These are phyloP conservation scores for Boletus patriciae DNA, from an alignment of 768 basidiomycete genomes.

Conservation along the genomic window DNA sequence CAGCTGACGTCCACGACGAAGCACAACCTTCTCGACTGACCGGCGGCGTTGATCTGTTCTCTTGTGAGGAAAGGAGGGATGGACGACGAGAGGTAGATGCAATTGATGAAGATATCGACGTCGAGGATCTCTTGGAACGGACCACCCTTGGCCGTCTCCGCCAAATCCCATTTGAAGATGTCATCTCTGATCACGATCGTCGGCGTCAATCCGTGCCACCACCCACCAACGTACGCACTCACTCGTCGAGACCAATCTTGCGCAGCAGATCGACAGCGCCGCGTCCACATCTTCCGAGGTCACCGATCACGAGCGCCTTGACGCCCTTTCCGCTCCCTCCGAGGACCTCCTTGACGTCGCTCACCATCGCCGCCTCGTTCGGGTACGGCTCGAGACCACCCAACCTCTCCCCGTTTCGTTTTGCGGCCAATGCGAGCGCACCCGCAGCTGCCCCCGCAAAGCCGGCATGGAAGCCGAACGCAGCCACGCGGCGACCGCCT, in stretches of 20 bases:
- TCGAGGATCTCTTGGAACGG: conserved; percentile 95
- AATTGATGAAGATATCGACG: conserved; percentile 98
- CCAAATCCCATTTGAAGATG: conserved; percentile 97
- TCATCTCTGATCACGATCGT: conserved; percentile 59
- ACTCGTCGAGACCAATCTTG: conserved; percentile 96
- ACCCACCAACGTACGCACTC: conserved; percentile 42
- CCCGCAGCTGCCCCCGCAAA: conserved; percentile 97
- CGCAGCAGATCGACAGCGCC: conserved; percentile 95
- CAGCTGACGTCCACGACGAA: conserved; percentile 98
- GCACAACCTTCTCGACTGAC: conserved; percentile 61
- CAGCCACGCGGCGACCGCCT: conserved; percentile 86
- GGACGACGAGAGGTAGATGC: conserved; percentile 89
- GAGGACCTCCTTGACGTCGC: conserved; percentile 62
- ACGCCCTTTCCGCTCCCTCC: conserved; percentile 70
- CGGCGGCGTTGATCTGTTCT: conserved; percentile 71
- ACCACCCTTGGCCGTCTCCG: conserved; percentile 94
- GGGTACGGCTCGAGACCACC: conserved; percentile 75
- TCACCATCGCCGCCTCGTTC: conserved; percentile 84
- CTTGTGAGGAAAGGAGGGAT: conserved; percentile 83
- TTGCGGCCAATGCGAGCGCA: conserved; percentile 74
- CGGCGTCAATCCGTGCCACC: background rate
- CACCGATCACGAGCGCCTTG: conserved; percentile 92
- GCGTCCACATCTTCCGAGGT: conserved; percentile 89
- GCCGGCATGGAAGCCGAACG: conserved; percentile 97
- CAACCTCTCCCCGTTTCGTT: conserved; percentile 57